These are phyloP conservation scores for Blepharisma undulans DNA, from an alignment of 169 alveolate genomes.

Conservation along the genomic window DNA sequence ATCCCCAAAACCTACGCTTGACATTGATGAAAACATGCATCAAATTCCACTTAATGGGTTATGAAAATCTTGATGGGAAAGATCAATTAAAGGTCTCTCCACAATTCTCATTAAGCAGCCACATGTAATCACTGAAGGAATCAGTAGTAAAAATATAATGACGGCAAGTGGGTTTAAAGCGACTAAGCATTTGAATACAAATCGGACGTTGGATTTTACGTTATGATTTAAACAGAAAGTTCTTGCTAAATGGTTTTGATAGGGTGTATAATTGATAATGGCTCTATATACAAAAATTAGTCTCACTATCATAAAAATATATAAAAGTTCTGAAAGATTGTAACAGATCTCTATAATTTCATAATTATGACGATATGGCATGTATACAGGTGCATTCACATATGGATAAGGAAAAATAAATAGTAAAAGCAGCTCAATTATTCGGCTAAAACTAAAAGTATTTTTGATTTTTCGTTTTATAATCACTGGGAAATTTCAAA, in stretches of 20 bases:
- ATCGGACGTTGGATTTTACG: background rate
- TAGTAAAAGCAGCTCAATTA: background rate
- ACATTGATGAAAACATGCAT: conserved; percentile 56
- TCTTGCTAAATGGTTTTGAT: background rate
- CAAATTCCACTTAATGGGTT: conserved; percentile 22
- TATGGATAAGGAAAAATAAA: conserved; percentile 17
- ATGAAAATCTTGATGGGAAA: conserved; percentile 1
- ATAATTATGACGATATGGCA: background rate
- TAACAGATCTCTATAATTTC: conserved; percentile 19
- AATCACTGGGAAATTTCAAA: background rate
- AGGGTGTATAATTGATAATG: conserved; percentile 7
- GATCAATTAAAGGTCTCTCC: conserved; percentile 26
- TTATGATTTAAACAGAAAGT: background rate
- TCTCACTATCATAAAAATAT: conserved; percentile 14
- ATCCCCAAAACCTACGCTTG: conserved; percentile 79
- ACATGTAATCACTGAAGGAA: background rate
- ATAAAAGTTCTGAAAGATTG: conserved; percentile 1
- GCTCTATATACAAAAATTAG: background rate
- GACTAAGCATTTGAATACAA: conserved; percentile 10
- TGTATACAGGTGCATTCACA: background rate
- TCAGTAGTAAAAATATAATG: background rate
- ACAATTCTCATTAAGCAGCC: background rate
- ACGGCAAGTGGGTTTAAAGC: background rate
- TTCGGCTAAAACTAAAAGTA: background rate
- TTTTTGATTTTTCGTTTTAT: background rate